Conservation (phyloP, 2,329 filamentous ascomycete genomes). For the Lasiodiplodia sp. region DNA sequence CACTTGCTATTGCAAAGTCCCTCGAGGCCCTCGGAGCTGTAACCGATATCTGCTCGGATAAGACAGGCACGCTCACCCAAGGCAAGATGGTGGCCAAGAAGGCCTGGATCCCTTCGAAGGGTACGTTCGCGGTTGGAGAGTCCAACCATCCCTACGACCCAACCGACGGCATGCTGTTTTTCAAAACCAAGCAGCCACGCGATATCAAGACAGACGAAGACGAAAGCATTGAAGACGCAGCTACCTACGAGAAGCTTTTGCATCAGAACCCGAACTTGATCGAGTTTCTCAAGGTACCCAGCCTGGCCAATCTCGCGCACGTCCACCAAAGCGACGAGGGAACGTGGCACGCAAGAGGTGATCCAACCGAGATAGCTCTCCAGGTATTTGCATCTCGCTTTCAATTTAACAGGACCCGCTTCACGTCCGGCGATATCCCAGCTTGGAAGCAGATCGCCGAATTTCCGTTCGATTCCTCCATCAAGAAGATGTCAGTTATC, state of each 20-base stretch:
- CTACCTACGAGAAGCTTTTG: constrained; percentile 44
- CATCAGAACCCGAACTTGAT: constrained; percentile 58
- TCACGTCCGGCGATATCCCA: constrained; percentile 50
- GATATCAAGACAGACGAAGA: neutral
- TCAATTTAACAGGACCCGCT: constrained; percentile 64
- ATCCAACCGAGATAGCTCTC: constrained; percentile 76
- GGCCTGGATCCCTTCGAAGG: constrained; percentile 65
- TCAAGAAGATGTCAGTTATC: constrained; percentile 80
- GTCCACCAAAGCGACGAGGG: constrained; percentile 61
- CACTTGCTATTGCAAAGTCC: constrained; percentile 32
- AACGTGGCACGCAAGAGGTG: constrained; percentile 68
- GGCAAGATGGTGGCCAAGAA: constrained; percentile 53
- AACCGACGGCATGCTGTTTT: constrained; percentile 49
- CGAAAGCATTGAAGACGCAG: constrained; percentile 21
- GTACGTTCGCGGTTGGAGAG: constrained; percentile 65
- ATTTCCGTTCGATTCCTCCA: constrained; percentile 75
- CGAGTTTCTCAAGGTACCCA: constrained; percentile 68
- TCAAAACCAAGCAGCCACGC: constrained; percentile 42
- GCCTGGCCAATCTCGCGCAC: constrained; percentile 70
- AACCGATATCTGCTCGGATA: constrained; percentile 45
- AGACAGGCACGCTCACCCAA: constrained; percentile 50
- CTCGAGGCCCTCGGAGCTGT: constrained; percentile 51
- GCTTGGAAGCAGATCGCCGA: constrained; percentile 61
- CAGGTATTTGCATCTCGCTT: constrained; percentile 77
- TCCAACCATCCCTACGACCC: constrained; percentile 66